Evolutionary conservation across 139 green algal genomes (phyloP), one percentile per base, ranked within the genome.

Genomic region (Micractinium sp.): DNA sequence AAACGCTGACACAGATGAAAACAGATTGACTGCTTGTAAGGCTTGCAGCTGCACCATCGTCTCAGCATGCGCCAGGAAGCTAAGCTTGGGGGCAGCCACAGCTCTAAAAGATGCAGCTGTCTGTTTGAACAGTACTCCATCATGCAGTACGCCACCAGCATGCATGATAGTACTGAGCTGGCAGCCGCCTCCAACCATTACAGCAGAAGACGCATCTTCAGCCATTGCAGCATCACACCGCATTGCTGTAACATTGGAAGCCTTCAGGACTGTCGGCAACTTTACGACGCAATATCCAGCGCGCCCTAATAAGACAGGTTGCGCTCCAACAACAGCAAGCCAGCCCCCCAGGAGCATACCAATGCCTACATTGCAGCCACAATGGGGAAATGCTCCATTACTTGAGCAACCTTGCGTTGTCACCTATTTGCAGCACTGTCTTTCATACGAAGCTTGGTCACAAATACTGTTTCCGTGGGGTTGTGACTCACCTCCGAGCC

Each of bases 81-180:
- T 27, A 18, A 92, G 79, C 78, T 95, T 95, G 18, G 90, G 63
- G 25, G 66, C 88, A 53, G 79, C 69, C 20, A 92, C 92, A 20
- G 2, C 25, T 15, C 95, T 86, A 19, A 94, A 60, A 4, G 86
- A 86, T 5, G 33, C 41, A 0, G 89, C 71, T 3, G 69, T 95
- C 88, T 97, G 94, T 35, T 93, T 93, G 0, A 35, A 3, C 4
- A 98, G 56, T 0, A 93, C 91, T 4, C 93, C 93, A 87, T 98
- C 96, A 9, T 91, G 90, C 60, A 98, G 90, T n/a, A 96, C 92
- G 22, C 94, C 96, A 56, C 94, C 93, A 2, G 95, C 95, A 89
- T 96, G 93, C 22, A 97, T 35, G 25, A 95, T 25, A 16, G 36
- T 35, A 47, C 16, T 25, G 56, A 86, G 56, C n/a, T n/a, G n/a